Evolutionary conservation across 169 alveolate genomes (phyloP).

Genomic region (Theileria sp.): DNA sequence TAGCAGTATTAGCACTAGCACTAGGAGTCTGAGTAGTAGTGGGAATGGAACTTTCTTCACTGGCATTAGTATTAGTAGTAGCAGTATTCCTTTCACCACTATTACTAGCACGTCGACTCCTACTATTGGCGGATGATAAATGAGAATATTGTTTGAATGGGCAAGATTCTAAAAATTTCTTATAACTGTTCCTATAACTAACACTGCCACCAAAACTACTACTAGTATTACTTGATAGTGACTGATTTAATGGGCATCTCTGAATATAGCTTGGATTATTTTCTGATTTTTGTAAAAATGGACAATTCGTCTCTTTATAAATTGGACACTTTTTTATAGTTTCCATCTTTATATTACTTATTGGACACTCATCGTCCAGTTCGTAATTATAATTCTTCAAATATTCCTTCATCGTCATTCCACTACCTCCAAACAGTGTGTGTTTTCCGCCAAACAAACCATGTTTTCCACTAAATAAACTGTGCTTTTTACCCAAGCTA

Average conservation of each 20-base stretch:
- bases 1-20: no score
- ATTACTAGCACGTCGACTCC: no score
- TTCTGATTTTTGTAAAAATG: background rate
- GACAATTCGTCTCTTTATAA: background rate
- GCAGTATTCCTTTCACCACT: no score
- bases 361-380: background rate
- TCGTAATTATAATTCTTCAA: background rate
- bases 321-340: background rate
- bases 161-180: slow-evolving; percentile 8
- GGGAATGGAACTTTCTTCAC: no score
- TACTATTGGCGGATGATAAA: background rate
- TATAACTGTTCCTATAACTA: background rate
- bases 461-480: background rate
- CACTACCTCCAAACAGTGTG: background rate
- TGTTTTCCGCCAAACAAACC: background rate
- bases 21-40: no score
- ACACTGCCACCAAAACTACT: background rate
- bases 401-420: slow-evolving; percentile 6
- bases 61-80: no score
- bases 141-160: background rate
- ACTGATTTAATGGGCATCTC: slow-evolving; percentile 16
- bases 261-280: background rate
- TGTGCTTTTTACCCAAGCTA: background rate
- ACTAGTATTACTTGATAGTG: background rate
- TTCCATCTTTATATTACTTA: background rate